Evolutionary conservation across 2,329 filamentous ascomycete species (phyloP), one percentile per base, ranked within the genome.

Genomic region (Calonectria honghensis): DNA sequence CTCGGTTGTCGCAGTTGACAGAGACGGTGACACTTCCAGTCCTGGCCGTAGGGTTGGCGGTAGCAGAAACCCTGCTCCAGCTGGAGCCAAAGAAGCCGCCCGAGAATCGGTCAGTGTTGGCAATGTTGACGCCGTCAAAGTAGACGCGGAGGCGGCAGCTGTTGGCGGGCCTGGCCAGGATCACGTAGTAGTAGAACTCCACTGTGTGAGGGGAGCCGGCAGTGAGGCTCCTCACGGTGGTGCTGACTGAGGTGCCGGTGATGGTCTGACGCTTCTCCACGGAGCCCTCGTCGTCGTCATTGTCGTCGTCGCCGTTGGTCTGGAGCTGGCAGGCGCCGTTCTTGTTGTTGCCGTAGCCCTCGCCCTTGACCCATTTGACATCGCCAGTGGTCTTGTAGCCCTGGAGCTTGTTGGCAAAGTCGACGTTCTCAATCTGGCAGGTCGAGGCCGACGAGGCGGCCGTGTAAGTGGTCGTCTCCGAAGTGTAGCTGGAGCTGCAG

Each of bases 181-280:
- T n/a, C 9, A 72, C 45, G 14, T 67, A 68, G 63, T 72, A 72
- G 63, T 45, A 61, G 11, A 72, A 63, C 39, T 59, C 16, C 14
- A 67, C 41, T 9, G 39, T 61, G 41, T 68, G 67, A 1, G 54
- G 24, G 20, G 31, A 10, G 13, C 70, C 70, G 6, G n/a, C 11
- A 0, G 52, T 61, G 1, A 72, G 27, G 20, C 52, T 20, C 24
- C 41, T 39, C 10, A 61, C 50, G 7, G 18, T 68, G 41, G 63
- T 63, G 41, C 51, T 72, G 18, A 72, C 14, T 3, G 48, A 48
- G 52, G 59, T 68, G 32, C 52, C 54, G 18, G 64, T 72, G 4
- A 61, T 27, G 45, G 63, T 4, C 18, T 51, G 31, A 13, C 70
- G 70, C 32, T 72, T 72, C 11, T 32, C 27, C 3, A 59, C 24